Base-by-base conservation (phyloP, 1,284 basidiomycete species). In the Porodaedalea pini region DNA sequence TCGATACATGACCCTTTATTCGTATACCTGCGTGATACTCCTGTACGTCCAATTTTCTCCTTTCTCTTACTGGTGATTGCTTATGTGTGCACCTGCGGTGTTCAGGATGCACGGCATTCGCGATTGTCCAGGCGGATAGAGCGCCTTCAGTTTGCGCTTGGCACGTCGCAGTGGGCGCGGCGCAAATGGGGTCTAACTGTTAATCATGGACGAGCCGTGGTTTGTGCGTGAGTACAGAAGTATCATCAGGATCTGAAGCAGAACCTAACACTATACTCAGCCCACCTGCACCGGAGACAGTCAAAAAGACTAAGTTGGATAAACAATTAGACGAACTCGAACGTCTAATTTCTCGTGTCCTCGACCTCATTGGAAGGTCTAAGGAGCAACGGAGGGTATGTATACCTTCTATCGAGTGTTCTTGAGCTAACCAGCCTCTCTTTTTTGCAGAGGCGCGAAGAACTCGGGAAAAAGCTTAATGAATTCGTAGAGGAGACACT, bases 371-470 rank as follows among this genome's bases (percentile, higher is more conserved):
- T 8, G 51, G 45, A 23, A 25, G 51, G 21, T 50, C 57, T n/a
- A 50, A 54, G 19, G 37, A 48, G 40, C 57, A 59, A 39, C 41
- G 52, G 25, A 59, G 41, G 43, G 57, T 54, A 49, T 17, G 57
- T 19, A 25, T 21, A 45, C 13, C 13, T 37, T 49, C 45, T 25
- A 25, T 31, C 40, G 37, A 31, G 2, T 11, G 0, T 54, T 10
- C 19, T 11, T 48, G 10, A 21, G 1, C 39, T 40, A 32, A 39
- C 49, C 32, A 4, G 25, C 23, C n/a, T 43, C 36, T 45, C 6
- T 40, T 0, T 19, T n/a, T 32, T 32, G 11, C 11, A 60, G 59
- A 40, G 59, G 19, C n/a, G 17, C 27, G 34, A 37, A 3, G 59
- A 60, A 40, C 37, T 54, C 21, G 23, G 23, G 4, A 29, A 11